phyloP scores from a whole-genome alignment of 345 rosid genomes.

The Orychophragmus violaceus region DNA sequence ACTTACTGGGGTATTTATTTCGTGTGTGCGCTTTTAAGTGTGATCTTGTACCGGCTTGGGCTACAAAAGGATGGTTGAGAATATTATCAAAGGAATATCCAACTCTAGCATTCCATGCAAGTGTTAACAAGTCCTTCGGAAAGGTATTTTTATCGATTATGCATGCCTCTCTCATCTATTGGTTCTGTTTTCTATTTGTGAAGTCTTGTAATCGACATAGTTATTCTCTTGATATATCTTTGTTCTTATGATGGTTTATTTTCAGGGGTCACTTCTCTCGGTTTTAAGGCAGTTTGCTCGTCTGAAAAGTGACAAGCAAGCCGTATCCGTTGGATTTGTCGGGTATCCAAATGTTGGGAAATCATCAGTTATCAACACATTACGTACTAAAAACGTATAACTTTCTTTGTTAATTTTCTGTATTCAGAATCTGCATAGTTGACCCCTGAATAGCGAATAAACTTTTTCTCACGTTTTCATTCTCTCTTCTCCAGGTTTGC shows the following conservation, averaged over 20 bases:
- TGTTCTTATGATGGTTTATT: slow-evolving; percentile 4
- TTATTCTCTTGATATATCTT: background rate
- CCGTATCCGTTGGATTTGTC: slow-evolving; percentile 92
- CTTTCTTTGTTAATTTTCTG: background rate
- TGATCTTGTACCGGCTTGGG: slow-evolving; percentile 96
- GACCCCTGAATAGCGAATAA: background rate
- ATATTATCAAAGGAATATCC: slow-evolving; percentile 85
- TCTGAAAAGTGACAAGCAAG: slow-evolving; percentile 90
- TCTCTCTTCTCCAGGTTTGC: slow-evolving; percentile 57
- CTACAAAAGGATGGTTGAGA: slow-evolving; percentile 91
- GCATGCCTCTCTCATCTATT: background rate
- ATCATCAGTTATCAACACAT: slow-evolving; percentile 90
- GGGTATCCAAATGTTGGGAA: slow-evolving; percentile 98
- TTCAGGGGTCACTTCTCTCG: slow-evolving; percentile 86
- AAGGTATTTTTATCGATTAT: slow-evolving; percentile 43
- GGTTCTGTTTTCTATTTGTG: background rate
- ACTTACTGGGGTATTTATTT: background rate
- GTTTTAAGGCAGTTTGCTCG: slow-evolving; percentile 90
- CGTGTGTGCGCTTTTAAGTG: slow-evolving; percentile 41
- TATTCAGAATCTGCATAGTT: background rate
- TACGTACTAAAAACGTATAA: slow-evolving; percentile 82
- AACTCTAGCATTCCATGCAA: slow-evolving; percentile 97
- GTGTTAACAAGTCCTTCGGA: slow-evolving; percentile 84
- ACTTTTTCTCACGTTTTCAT: background rate
- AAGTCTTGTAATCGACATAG: background rate